These are phyloP conservation scores for Globisporangium middletonii DNA, from an alignment of 352 stramenopile genomes.

Conservation along the genomic window DNA sequence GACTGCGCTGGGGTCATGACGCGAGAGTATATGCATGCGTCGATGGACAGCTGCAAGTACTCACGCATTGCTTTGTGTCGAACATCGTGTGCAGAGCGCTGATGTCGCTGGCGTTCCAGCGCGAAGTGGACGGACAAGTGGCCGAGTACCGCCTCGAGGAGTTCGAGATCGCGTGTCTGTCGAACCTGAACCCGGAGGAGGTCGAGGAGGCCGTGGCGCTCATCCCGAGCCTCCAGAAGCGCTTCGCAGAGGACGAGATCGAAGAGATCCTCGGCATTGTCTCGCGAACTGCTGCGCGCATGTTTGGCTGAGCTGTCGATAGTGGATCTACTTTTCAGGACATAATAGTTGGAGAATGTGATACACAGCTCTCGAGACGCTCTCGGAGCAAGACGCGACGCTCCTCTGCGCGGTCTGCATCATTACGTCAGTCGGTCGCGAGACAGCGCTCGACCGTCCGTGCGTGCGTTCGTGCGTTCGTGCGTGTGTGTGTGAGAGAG, in stretches of 20 bases:
- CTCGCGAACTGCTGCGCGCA: conserved; percentile 79
- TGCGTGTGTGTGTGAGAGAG: too few species aligned
- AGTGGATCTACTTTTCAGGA: too few species aligned
- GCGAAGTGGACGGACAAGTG: conserved; percentile 61
- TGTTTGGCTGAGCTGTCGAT: conserved; percentile 53
- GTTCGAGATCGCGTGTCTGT: conserved; percentile 88
- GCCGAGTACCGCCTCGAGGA: conserved; percentile 82
- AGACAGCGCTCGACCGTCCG: too few species aligned
- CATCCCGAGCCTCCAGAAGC: conserved; percentile 86
- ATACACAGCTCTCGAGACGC: too few species aligned
- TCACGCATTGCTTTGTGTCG: neutral
- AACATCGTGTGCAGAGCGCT: conserved; percentile 39
- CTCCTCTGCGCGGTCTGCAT: too few species aligned
- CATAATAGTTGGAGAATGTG: too few species aligned
- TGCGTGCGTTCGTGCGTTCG: too few species aligned
- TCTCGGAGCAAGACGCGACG: too few species aligned
- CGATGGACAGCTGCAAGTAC: neutral
- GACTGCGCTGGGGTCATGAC: neutral
- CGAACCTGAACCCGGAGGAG: conserved; percentile 88
- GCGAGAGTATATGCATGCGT: neutral
- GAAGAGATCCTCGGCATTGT: conserved; percentile 88
- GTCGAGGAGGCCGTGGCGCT: conserved; percentile 85
- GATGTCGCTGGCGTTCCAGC: conserved; percentile 81
- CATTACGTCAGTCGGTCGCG: too few species aligned
- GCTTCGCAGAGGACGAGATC: conserved; percentile 86